Evolutionary conservation across 306 rosid genomes (phyloP).

Genomic region (Adenanthera pavonina): DNA sequence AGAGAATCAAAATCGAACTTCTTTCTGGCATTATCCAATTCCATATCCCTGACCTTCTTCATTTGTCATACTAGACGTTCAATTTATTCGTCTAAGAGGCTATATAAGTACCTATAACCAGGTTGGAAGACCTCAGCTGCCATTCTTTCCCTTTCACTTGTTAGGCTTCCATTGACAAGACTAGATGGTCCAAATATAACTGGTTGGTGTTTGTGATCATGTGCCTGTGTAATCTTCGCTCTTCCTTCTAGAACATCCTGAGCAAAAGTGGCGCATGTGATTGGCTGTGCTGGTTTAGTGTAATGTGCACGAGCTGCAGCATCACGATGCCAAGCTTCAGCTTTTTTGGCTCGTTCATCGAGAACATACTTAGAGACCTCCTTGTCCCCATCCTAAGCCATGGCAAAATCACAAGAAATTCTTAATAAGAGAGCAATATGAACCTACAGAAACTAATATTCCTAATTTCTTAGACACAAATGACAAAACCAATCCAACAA

Average conservation of each 20-base stretch:
- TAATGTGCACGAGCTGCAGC: constrained; percentile 64
- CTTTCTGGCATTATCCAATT: constrained; percentile 18
- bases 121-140: constrained; percentile 97
- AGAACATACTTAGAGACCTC: constrained; percentile 70
- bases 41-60: neutral
- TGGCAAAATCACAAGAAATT: constrained; percentile 16
- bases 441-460: constrained; percentile 16
- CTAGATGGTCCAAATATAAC: constrained; percentile 87
- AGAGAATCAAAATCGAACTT: constrained; percentile 31
- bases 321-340: constrained; percentile 81
- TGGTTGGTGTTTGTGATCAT: constrained; percentile 92
- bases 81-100: constrained; percentile 5
- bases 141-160: constrained; percentile 84
- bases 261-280: constrained; percentile 94
- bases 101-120: constrained; percentile 45
- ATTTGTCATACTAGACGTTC: constrained; percentile 22
- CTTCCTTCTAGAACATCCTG: constrained; percentile 98
- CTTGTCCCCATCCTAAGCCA: constrained; percentile 70
- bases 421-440: constrained; percentile 3
- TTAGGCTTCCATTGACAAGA: constrained; percentile 69
- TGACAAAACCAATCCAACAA: constrained; percentile 8
- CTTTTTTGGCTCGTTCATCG: constrained; percentile 77
- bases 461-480: neutral
- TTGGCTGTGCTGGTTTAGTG: constrained; percentile 73
- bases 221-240: constrained; percentile 73